Evolutionary conservation across 2,329 filamentous ascomycete species (phyloP).

Genomic region (Phoma sp.): DNA sequence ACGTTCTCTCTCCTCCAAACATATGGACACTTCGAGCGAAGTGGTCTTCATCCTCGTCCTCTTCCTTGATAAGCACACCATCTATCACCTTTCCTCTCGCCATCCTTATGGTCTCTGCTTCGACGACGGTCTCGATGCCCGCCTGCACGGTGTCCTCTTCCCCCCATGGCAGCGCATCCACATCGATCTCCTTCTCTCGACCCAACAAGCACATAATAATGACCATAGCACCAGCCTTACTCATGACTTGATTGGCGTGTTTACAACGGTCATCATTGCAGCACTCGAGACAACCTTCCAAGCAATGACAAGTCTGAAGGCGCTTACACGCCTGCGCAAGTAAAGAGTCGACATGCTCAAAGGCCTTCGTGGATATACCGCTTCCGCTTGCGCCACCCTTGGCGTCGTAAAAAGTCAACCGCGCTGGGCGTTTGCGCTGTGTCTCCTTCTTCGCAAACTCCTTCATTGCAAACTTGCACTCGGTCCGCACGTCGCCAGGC

Average conservation of each 20-base stretch:
- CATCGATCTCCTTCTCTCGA: constrained; percentile 75
- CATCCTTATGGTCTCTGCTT: constrained; percentile 69
- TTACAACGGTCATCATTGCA: constrained; percentile 85
- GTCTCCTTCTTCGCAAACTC: constrained; percentile 78
- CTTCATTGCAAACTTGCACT: constrained; percentile 88
- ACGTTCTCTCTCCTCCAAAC: constrained; percentile 42
- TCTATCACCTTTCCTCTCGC: constrained; percentile 49
- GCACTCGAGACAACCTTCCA: constrained; percentile 86
- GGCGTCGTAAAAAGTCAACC: constrained; percentile 92
- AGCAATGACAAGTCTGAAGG: constrained; percentile 76
- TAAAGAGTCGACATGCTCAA: constrained; percentile 85
- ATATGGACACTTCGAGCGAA: constrained; percentile 42
- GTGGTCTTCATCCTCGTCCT: constrained; percentile 43
- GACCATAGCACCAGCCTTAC: constrained; percentile 84
- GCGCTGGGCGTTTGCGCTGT: constrained; percentile 79
- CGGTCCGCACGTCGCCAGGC: constrained; percentile 90
- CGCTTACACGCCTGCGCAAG: constrained; percentile 76
- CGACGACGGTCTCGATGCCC: constrained; percentile 82
- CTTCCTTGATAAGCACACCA: constrained; percentile 49
- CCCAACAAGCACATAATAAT: constrained; percentile 78
- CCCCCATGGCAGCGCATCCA: constrained; percentile 85
- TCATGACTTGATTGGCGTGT: constrained; percentile 89
- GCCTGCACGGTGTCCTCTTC: constrained; percentile 70
- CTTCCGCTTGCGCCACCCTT: constrained; percentile 84
- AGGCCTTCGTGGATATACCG: constrained; percentile 90